Percentiles rank a stretch among this genome's conserved stretches.
Evolutionary conservation across 2,329 filamentous ascomycete genomes (phyloP).

Genomic region (Fusarium mundagurra): DNA sequence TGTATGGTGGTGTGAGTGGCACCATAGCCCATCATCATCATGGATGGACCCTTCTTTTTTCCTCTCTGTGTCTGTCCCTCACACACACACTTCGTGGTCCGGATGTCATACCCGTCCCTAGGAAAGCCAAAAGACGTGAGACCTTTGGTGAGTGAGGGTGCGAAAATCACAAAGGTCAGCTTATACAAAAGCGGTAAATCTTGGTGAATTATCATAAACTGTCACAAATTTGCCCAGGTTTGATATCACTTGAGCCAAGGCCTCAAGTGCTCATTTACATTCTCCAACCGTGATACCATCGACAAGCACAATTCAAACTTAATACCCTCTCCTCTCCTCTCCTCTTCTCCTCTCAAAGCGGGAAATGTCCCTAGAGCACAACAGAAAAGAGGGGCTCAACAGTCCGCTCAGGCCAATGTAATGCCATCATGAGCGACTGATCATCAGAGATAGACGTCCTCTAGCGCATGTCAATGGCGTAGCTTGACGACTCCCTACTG

Average conservation of each 20-base stretch:
- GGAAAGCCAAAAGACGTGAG: background rate
- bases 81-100: background rate
- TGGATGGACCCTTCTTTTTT: slow-evolving; percentile 38
- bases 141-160: background rate
- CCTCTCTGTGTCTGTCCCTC: background rate
- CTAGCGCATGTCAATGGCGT: slow-evolving; percentile 42
- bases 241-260: background rate
- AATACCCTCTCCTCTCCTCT: background rate
- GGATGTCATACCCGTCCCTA: slow-evolving; percentile 13
- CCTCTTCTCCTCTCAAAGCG: background rate
- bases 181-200: background rate
- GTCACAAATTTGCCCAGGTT: background rate
- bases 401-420: slow-evolving; percentile 27
- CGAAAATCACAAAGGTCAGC: background rate
- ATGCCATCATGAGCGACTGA: slow-evolving; percentile 27
- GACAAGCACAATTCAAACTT: slow-evolving; percentile 17
- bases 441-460: slow-evolving; percentile 40
- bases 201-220: background rate
- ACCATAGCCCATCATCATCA: slow-evolving; percentile 15
- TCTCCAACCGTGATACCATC: slow-evolving; percentile 2
- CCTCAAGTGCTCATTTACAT: background rate
- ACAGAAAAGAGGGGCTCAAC: slow-evolving; percentile 24
- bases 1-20: slow-evolving; percentile 16
- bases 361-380: slow-evolving; percentile 6
- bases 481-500: slow-evolving; percentile 23